Conservation (phyloP, 2,329 filamentous ascomycete genomes). For the Verticillium isaacii region DNA sequence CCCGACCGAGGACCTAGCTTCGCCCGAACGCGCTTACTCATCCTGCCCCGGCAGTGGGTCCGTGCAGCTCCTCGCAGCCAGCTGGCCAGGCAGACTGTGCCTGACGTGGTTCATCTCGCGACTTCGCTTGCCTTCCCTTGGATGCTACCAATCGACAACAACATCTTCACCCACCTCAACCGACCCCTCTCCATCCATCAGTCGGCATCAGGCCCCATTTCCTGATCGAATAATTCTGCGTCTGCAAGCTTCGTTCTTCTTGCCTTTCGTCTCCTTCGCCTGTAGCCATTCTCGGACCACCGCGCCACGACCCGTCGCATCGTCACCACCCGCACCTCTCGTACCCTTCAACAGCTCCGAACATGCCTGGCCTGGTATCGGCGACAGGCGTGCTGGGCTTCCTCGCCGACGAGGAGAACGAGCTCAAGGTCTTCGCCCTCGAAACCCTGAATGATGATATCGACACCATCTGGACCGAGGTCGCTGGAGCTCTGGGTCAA, state of each 20-base stretch:
- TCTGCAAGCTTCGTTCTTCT: background rate
- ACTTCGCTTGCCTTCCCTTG: background rate
- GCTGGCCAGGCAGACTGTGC: slow-evolving; percentile 23
- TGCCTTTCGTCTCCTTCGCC: background rate
- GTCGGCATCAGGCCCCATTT: background rate
- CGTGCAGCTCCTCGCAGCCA: background rate
- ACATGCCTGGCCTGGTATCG: slow-evolving; percentile 90
- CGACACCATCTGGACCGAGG: slow-evolving; percentile 95
- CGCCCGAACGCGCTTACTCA: background rate
- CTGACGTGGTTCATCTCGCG: slow-evolving; percentile 32
- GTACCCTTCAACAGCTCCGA: slow-evolving; percentile 12
- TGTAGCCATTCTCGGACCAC: background rate
- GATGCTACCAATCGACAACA: slow-evolving; percentile 1
- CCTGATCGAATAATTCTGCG: background rate
- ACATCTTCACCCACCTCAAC: background rate
- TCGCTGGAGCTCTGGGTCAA: slow-evolving; percentile 84
- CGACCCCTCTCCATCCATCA: background rate
- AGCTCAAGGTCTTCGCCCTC: slow-evolving; percentile 91
- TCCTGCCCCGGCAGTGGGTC: background rate
- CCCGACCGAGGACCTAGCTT: background rate
- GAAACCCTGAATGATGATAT: slow-evolving; percentile 95
- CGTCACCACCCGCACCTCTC: background rate
- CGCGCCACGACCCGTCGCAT: background rate
- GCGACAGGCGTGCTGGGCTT: slow-evolving; percentile 94
- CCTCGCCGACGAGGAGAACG: slow-evolving; percentile 87